Percentiles rank a stretch among this genome's conserved stretches.
Evolutionary conservation across 805 yeast genomes (phyloP).

Genomic region (Blastobotrys parvus): DNA sequence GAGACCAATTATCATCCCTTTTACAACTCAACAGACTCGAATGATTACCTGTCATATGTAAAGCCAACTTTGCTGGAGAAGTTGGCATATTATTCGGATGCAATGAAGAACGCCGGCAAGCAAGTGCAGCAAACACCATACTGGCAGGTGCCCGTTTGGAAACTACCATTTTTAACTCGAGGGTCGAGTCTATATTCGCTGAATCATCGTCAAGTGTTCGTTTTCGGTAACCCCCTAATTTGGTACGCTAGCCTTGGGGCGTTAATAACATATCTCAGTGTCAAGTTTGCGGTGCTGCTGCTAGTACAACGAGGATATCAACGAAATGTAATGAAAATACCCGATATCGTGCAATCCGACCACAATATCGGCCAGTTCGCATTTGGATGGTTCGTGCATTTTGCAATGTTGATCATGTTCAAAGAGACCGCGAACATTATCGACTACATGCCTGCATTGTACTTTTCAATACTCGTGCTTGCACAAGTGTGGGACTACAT

Average conservation of each 20-base stretch:
- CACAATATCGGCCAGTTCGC: slow-evolving; percentile 53
- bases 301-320: slow-evolving; percentile 12
- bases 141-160: slow-evolving; percentile 6
- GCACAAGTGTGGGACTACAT: slow-evolving; percentile 53
- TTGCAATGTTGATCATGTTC: slow-evolving; percentile 57
- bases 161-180: slow-evolving; percentile 6
- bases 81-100: slow-evolving; percentile 10
- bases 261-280: slow-evolving; percentile 6
- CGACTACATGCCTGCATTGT: slow-evolving; percentile 77
- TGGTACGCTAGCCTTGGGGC: slow-evolving; percentile 10
- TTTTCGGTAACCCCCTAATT: slow-evolving; percentile 11
- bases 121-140: neutral
- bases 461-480: slow-evolving; percentile 59
- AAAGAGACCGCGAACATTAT: slow-evolving; percentile 76
- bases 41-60: slow-evolving; percentile 10
- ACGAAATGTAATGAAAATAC: slow-evolving; percentile 1
- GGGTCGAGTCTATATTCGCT: slow-evolving; percentile 8
- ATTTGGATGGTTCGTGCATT: slow-evolving; percentile 66
- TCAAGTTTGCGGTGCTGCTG: slow-evolving; percentile 7
- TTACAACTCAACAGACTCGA: slow-evolving; percentile 14
- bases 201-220: slow-evolving; percentile 10
- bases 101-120: slow-evolving; percentile 9
- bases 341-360: slow-evolving; percentile 43
- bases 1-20: slow-evolving; percentile 50
- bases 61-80: slow-evolving; percentile 8